Conservation (phyloP, 805 yeast genomes). For the Wickerhamomyces canadensis region DNA sequence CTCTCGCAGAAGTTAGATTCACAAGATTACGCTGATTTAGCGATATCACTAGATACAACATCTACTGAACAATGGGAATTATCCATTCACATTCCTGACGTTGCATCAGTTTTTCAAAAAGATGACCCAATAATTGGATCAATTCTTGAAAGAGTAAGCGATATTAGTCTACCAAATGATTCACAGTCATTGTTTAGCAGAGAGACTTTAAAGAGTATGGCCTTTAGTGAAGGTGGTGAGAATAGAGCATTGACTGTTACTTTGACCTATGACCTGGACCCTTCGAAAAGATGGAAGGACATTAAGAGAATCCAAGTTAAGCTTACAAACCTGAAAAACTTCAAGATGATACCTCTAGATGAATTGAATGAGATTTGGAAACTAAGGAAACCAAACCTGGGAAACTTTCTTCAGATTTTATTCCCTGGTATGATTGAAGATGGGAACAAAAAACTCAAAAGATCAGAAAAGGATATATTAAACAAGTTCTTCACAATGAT, state of each 20-base stretch:
- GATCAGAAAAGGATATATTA: background rate
- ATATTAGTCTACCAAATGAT: conserved; percentile 1
- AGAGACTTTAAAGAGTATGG: background rate
- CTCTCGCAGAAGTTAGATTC: background rate
- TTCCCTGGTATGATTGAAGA: background rate
- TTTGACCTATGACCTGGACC: conserved; percentile 2
- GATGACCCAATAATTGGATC: background rate
- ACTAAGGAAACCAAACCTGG: conserved; percentile 6
- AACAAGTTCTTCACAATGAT: conserved; percentile 6
- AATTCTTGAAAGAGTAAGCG: background rate
- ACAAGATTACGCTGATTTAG: conserved; percentile 5
- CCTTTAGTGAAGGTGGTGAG: conserved; percentile 1
- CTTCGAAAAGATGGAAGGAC: conserved; percentile 4
- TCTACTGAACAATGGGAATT: conserved; percentile 4
- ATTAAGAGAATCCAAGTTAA: background rate
- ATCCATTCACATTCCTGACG: conserved; percentile 9
- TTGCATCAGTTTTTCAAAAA: conserved; percentile 3
- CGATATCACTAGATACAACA: conserved; percentile 4
- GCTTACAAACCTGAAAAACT: conserved; percentile 2
- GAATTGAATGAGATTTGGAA: conserved; percentile 12
- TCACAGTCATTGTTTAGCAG: conserved; percentile 1
- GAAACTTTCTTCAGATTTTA: conserved; percentile 4
- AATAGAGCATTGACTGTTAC: conserved; percentile 8
- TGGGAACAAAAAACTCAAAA: background rate
- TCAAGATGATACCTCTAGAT: conserved; percentile 6